phyloP scores from a whole-genome alignment of 2,329 filamentous ascomycete species.

The Alternaria metachromatica region DNA sequence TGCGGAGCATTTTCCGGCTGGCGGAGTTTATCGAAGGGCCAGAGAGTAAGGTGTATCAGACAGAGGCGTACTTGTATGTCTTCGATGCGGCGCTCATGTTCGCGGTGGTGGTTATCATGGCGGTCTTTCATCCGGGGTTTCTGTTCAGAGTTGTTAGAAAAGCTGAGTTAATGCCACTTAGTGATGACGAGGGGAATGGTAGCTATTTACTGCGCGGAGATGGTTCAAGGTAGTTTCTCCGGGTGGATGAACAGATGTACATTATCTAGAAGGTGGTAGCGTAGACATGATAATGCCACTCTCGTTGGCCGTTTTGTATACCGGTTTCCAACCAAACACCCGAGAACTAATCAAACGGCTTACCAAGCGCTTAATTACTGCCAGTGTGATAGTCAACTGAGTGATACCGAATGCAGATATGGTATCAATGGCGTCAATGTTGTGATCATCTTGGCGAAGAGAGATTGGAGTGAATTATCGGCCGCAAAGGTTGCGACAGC shows the following conservation, averaged over 20 bases:
- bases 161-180: slow-evolving; percentile 4
- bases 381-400: background rate
- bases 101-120: slow-evolving; percentile 8
- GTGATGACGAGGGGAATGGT: background rate
- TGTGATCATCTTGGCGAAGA: background rate
- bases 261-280: background rate
- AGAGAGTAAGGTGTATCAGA: slow-evolving; percentile 11
- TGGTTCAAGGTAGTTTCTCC: background rate
- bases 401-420: background rate
- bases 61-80: slow-evolving; percentile 21
- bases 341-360: background rate
- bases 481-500: background rate
- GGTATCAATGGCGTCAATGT: background rate
- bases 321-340: background rate
- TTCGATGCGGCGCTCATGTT: slow-evolving; percentile 28
- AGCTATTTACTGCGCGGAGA: background rate
- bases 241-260: background rate
- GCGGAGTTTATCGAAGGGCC: slow-evolving; percentile 20
- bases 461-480: background rate
- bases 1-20: slow-evolving; percentile 22
- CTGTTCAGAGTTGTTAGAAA: slow-evolving; percentile 17
- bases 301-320: background rate
- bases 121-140: slow-evolving; percentile 19
- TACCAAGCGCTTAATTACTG: background rate
- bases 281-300: background rate